These are phyloP conservation scores for Massospora cicadina DNA, from an alignment of 371 early-diverging fungal species.

Conservation along the genomic window DNA sequence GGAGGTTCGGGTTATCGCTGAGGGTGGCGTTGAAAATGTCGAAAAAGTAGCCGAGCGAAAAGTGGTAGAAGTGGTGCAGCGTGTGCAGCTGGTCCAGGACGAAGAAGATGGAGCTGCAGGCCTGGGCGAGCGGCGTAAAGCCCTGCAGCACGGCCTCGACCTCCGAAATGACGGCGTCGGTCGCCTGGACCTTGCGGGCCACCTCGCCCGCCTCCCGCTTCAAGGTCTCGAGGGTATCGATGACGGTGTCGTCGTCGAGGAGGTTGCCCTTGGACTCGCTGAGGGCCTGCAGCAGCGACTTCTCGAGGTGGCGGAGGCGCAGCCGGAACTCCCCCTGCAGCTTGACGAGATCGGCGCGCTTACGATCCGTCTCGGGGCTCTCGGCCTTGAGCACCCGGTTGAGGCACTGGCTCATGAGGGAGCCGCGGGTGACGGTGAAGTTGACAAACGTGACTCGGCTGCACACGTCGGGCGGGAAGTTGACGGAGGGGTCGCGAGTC, in stretches of 20 bases:
- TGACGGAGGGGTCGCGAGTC: slow-evolving; percentile 82
- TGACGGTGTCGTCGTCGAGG: slow-evolving; percentile 89
- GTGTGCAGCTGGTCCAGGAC: slow-evolving; percentile 81
- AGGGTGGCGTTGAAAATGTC: slow-evolving; percentile 81
- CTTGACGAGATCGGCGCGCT: slow-evolving; percentile 81
- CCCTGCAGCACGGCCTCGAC: slow-evolving; percentile 78
- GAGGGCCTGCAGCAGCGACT: slow-evolving; percentile 78
- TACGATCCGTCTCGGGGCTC: slow-evolving; percentile 86
- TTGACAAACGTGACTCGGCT: slow-evolving; percentile 96
- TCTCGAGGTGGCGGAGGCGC: slow-evolving; percentile 82
- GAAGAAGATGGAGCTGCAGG: slow-evolving; percentile 89
- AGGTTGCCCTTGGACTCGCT: slow-evolving; percentile 92
- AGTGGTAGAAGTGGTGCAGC: slow-evolving; percentile 90
- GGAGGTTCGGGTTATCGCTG: slow-evolving; percentile 54
- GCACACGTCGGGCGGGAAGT: slow-evolving; percentile 90
- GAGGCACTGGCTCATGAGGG: slow-evolving; percentile 91
- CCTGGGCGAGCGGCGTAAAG: slow-evolving; percentile 81
- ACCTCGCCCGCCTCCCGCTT: slow-evolving; percentile 93
- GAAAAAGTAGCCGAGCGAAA: slow-evolving; percentile 92
- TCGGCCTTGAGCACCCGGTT: slow-evolving; percentile 86
- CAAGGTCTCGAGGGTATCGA: slow-evolving; percentile 80
- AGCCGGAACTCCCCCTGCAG: slow-evolving; percentile 93
- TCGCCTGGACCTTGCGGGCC: slow-evolving; percentile 77
- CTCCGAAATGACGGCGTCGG: slow-evolving; percentile 86
- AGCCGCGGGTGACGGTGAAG: slow-evolving; percentile 91